Percentiles rank a stretch among this genome's conserved stretches.
phyloP scores from a whole-genome alignment of 441 rosid species.

The Syzygium syzygioides region DNA sequence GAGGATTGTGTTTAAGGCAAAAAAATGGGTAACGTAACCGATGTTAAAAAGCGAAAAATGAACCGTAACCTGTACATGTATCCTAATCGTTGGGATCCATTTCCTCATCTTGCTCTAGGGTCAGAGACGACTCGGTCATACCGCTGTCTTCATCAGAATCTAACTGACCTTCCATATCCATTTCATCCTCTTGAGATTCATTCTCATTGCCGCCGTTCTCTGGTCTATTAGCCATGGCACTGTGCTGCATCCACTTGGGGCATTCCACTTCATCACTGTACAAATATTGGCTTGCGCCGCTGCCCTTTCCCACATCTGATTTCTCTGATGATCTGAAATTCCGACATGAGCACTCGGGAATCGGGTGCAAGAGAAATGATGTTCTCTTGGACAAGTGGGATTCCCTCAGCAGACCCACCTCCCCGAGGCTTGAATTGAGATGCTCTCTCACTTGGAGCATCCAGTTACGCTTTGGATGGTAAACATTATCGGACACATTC shows the following conservation, averaged over 20 bases:
- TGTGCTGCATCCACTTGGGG: conserved; percentile 13
- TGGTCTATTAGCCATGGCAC: not conserved
- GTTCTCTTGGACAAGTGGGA: not conserved
- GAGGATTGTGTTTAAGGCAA: not conserved
- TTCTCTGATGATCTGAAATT: not conserved
- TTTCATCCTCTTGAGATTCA: conserved; percentile 4
- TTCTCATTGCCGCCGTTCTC: not conserved
- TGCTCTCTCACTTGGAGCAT: conserved; percentile 6
- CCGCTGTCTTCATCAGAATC: not conserved
- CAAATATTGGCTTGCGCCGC: not conserved
- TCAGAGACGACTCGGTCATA: not conserved
- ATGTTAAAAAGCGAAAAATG: not conserved
- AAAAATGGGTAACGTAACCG: not conserved
- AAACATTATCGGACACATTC: not conserved
- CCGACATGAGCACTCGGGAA: conserved; percentile 13
- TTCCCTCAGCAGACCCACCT: conserved; percentile 7
- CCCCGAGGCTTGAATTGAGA: conserved; percentile 12
- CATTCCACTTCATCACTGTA: conserved; percentile 3
- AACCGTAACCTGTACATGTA: not conserved
- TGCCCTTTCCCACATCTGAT: not conserved
- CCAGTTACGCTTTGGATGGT: conserved; percentile 13
- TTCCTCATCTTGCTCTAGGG: conserved; percentile 12
- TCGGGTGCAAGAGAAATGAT: conserved; percentile 8
- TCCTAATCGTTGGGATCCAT: conserved; percentile 17
- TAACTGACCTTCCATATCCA: not conserved